Evolutionary conservation across 371 early-diverging fungal species (phyloP).

Genomic region (Smittium mucronatum): DNA sequence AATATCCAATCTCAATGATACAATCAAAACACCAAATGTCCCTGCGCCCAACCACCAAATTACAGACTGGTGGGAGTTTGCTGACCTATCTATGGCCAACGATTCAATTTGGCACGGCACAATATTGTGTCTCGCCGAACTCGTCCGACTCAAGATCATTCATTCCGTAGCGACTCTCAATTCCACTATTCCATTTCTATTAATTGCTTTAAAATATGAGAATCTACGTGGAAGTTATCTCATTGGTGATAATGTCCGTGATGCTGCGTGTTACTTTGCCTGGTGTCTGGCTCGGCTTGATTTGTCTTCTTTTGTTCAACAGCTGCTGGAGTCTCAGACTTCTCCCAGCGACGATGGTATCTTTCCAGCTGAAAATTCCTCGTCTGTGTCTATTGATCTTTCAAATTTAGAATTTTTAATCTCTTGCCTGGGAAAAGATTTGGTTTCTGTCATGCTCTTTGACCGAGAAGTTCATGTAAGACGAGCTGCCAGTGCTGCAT

Average conservation of each 20-base stretch:
- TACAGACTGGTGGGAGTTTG: conserved; percentile 11
- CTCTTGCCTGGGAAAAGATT: conserved; percentile 43
- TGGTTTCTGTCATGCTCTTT: conserved; percentile 68
- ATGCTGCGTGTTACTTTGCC: conserved; percentile 90
- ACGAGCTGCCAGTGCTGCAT: conserved; percentile 90
- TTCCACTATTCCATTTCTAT: conserved; percentile 62
- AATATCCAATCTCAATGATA: neutral
- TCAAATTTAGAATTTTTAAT: conserved; percentile 5
- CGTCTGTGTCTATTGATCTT: too few relatives aligned
- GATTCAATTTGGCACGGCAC: conserved; percentile 93
- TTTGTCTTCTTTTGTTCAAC: conserved; percentile 13
- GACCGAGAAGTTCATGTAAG: conserved; percentile 91
- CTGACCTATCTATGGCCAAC: conserved; percentile 67
- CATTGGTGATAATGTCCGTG: conserved; percentile 88
- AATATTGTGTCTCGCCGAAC: conserved; percentile 83
- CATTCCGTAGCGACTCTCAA: conserved; percentile 37
- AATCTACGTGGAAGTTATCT: conserved; percentile 65
- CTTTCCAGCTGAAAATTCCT: neutral
- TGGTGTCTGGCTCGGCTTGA: conserved; percentile 95
- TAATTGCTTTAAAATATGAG: conserved; percentile 72
- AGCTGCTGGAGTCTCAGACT: neutral
- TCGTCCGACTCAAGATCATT: conserved; percentile 66
- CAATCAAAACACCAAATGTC: too few relatives aligned
- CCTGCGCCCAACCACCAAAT: neutral
- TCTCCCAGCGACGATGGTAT: neutral